Conservation (phyloP, 2,329 filamentous ascomycete species). For the Trichoderma pleuroti region DNA sequence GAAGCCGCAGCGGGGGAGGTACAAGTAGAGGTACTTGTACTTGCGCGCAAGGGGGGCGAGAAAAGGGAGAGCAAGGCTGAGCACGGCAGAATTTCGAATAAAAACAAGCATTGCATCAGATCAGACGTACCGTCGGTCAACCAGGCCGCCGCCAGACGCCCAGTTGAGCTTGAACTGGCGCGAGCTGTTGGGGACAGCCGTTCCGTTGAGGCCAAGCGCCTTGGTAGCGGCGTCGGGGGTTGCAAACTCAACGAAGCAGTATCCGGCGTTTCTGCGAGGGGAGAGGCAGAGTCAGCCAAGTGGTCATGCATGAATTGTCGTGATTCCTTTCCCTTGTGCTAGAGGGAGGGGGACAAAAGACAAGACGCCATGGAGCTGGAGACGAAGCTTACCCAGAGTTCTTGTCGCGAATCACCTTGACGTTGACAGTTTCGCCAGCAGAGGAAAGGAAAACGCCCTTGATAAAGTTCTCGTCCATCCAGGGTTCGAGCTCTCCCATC, state of each 20-base stretch:
- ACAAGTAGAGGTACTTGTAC: neutral
- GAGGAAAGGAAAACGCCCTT: conserved; percentile 86
- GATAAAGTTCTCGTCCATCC: conserved; percentile 99
- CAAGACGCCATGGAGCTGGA: neutral
- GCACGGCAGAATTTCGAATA: neutral
- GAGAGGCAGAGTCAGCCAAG: neutral
- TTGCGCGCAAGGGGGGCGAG: neutral
- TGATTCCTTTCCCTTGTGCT: neutral
- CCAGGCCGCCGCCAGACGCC: conserved; percentile 92
- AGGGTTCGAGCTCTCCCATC: conserved; percentile 99
- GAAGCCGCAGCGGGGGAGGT: neutral
- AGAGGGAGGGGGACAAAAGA: neutral
- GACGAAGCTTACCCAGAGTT: conserved; percentile 80
- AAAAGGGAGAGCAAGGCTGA: neutral
- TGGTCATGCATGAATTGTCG: neutral
- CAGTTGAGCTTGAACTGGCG: conserved; percentile 99
- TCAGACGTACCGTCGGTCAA: conserved; percentile 74
- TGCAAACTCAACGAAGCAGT: conserved; percentile 95
- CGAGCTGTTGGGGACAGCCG: conserved; percentile 85
- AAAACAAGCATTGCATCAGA: neutral
- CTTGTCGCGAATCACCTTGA: conserved; percentile 99
- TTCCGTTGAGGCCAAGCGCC: conserved; percentile 85
- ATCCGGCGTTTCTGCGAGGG: conserved; percentile 77
- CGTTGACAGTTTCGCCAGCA: conserved; percentile 91
- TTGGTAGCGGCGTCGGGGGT: conserved; percentile 82